Base-by-base conservation (phyloP, 2,329 filamentous ascomycete species). In the Fusarium sp. region DNA sequence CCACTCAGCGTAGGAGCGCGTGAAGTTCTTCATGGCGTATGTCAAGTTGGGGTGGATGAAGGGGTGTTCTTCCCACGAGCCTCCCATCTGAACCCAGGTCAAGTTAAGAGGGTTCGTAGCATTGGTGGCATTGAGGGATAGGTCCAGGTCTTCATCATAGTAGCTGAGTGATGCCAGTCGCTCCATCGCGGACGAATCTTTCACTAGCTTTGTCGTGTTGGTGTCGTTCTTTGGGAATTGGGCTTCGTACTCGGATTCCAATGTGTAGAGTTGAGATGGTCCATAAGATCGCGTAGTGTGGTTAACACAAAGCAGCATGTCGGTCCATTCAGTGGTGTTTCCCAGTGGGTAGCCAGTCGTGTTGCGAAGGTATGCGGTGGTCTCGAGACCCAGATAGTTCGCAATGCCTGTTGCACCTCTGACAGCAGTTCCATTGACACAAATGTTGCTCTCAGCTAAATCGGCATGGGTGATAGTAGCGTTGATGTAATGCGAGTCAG, bases 31-130 rank as follows among this genome's bases (percentile, higher is more conserved):
- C 29, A 81, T 65, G 2, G 80, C 81, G 44, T 81, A 78, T 5
- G 76, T 79, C 43, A 81, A 71, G 67, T 81, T 81, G 49, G 78
- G 75, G 58, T 82, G 78, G 44, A 81, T 81, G 38, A 80, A 70
- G 8, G 81, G 81, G 46, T 82, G 81, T 58, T 82, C 80, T 48
- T 82, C 80, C 80, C 80, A 82, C 2, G 78, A 79, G 12, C 81
- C 80, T 24, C 80, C 80, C n/a, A 82, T 73, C 69, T 81, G 76
- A 15, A 81, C 72, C 77, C 78, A 81, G 15, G 69, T 73, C 24
- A 78, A 62, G 59, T 76, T 75, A 25, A 72, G 58, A 2, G 78
- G 58, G 62, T 79, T 80, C 24, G 81, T 81, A 52, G 61, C 52
- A n/a, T 76, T 76, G 11, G 59, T 44, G 5, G 47, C 58, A n/a